A percentile compares a stretch with the other conserved stretches of the same genome.
phyloP scores from a whole-genome alignment of 2,329 filamentous ascomycete genomes.

The Pestalotiopsis sp. region DNA sequence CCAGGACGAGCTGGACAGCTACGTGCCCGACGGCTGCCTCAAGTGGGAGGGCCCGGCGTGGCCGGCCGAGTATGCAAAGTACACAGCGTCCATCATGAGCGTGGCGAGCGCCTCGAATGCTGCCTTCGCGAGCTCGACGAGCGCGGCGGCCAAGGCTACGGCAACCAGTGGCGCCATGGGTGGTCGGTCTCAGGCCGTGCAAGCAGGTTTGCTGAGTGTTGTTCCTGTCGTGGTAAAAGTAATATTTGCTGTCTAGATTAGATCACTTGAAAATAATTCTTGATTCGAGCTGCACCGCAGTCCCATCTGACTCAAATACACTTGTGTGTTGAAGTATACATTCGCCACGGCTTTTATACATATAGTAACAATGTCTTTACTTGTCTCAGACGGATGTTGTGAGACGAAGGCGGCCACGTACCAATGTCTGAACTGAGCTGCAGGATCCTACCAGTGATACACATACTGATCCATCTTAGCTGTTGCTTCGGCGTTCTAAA shows the following conservation, averaged over 20 bases:
- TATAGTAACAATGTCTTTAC: no score
- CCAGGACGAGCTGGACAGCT: background rate
- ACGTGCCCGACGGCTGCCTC: slow-evolving; percentile 16
- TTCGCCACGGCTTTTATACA: no score
- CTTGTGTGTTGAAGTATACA: no score
- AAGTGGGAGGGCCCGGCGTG: slow-evolving; percentile 4
- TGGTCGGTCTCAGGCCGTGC: background rate
- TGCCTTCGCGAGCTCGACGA: background rate
- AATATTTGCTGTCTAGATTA: slow-evolving; percentile 4
- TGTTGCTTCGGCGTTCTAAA: no score
- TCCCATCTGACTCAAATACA: no score
- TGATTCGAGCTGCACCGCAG: no score
- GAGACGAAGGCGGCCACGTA: no score
- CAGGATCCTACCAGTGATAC: no score
- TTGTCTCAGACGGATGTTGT: no score
- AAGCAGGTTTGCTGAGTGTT: background rate
- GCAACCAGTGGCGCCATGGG: background rate
- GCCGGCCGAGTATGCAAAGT: slow-evolving; percentile 7
- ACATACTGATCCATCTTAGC: no score
- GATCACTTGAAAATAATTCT: background rate
- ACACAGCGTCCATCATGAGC: slow-evolving; percentile 13
- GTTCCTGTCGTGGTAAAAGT: slow-evolving; percentile 12
- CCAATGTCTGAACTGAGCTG: no score
- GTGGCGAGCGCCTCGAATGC: slow-evolving; percentile 1
- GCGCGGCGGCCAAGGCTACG: background rate